A percentile compares a stretch with the other conserved stretches of the same genome.
These are phyloP conservation scores for Pontederia paniculata DNA, from an alignment of 176 grass and related monocot species.

Conservation along the genomic window DNA sequence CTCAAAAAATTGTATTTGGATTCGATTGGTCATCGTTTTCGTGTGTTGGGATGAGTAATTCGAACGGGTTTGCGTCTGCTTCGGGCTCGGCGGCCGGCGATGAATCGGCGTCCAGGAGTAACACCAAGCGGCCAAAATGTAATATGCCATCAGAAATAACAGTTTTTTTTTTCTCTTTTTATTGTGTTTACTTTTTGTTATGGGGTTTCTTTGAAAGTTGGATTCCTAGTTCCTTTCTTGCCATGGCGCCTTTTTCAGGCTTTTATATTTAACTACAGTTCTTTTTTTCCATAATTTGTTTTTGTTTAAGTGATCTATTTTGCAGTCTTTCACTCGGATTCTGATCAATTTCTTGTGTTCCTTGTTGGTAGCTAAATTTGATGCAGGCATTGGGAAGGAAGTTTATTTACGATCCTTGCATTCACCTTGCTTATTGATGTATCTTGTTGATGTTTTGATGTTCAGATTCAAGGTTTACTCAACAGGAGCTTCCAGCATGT, in stretches of 20 bases:
- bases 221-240: not conserved
- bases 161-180: not conserved
- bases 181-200: not conserved
- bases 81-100: conserved; percentile 10
- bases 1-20: not conserved
- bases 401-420: too few species aligned
- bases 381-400: not conserved
- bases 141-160: conserved; percentile 9
- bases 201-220: not conserved
- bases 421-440: too few species aligned
- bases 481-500: conserved; percentile 28
- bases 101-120: not conserved
- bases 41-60: not conserved
- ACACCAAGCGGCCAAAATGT: conserved; percentile 8
- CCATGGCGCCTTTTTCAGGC: not conserved
- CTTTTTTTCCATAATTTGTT: too few species aligned
- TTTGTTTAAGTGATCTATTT: too few species aligned
- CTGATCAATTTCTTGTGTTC: not conserved
- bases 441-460: not conserved
- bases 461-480: conserved; percentile 27
- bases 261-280: not conserved
- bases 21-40: not conserved
- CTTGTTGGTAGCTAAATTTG: not conserved
- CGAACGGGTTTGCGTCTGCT: not conserved
- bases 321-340: not conserved